These are phyloP conservation scores for Cyclotella baltica DNA, from an alignment of 108 stramenopile genomes.

Conservation along the genomic window DNA sequence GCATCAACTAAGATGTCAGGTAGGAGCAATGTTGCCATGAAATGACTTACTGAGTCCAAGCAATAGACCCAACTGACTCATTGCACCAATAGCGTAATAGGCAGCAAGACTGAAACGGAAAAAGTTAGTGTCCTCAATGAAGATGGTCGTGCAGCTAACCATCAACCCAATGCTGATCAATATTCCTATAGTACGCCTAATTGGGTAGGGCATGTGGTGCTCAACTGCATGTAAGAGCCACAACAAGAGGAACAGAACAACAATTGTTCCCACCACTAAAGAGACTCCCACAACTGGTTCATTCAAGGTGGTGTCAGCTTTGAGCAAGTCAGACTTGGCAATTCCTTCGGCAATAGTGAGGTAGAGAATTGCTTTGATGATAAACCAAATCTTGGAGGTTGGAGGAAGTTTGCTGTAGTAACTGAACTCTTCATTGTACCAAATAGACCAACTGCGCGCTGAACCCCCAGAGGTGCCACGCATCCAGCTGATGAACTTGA, in stretches of 20 bases:
- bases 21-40: conserved; percentile 83
- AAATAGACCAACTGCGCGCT: conserved; percentile 91
- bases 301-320: conserved; percentile 75
- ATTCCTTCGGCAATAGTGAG: conserved; percentile 89
- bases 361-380: conserved; percentile 85
- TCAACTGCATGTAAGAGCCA: conserved; percentile 69
- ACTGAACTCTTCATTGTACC: conserved; percentile 95
- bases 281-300: conserved; percentile 69
- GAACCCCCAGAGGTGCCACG: conserved; percentile 83
- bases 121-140: conserved; percentile 87
- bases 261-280: conserved; percentile 63
- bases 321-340: conserved; percentile 76
- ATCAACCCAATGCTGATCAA: conserved; percentile 74
- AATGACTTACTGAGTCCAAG: conserved; percentile 83
- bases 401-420: conserved; percentile 84
- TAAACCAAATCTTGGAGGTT: conserved; percentile 80
- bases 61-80: conserved; percentile 82
- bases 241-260: conserved; percentile 57
- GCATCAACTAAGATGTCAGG: not conserved
- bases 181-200: conserved; percentile 84
- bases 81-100: conserved; percentile 90
- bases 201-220: conserved; percentile 76
- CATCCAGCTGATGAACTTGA: conserved; percentile 91
- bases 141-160: conserved; percentile 65
- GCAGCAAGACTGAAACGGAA: conserved; percentile 88